Base-by-base conservation (phyloP, 2,329 filamentous ascomycete species). In the Berkeleyomyces rouxiae region DNA sequence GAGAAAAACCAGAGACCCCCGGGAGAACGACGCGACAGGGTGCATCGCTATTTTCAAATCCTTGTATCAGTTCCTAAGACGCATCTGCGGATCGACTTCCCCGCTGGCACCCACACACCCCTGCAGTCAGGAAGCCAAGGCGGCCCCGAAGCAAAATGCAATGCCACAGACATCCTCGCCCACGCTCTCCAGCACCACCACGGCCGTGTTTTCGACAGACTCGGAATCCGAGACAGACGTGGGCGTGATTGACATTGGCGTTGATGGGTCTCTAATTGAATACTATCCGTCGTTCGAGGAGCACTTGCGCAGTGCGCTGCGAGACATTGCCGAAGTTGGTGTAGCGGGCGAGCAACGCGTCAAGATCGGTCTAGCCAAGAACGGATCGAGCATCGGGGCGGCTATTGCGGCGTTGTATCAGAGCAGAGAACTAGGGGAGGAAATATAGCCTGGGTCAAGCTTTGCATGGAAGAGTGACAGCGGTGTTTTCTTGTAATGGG, bases 211-310 rank as follows among this genome's bases (percentile, higher is more conserved):
- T 46, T 33, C 49, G 9, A 53, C 4, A 2, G 49, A 53, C 7
- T 16, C 2, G 33, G 33, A 3, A 23, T 33, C 57, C 3, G 61
- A 58, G 4, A 53, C 46, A 11, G 76, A 78, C 59, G 55, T 58
- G 1, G 74, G 82, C 10, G 77, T 84, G 3, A 70, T 75, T 44
- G 86, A 88, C 67, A 77, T 89, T 62, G 86, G 86, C 65, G 84
- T 88, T 3, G 86, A 89, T 68, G 86, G 86, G 47, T 84, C 80
- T 65, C 72, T 89, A 57, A 83, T 88, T 2, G 86, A 89, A 69
- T 87, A 85, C 71, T 88, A 87, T 68, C 85, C 86, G 4, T 78
- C 78, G 57, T 89, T 87, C 67, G 84, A 88, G 69, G 78, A 78
- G 33, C 78, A 85, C 67, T 77, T 88, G 47, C 76, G 85, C 9